Base-by-base conservation (phyloP, 176 grass and related monocot genomes). In the Tillandsia leiboldiana region DNA sequence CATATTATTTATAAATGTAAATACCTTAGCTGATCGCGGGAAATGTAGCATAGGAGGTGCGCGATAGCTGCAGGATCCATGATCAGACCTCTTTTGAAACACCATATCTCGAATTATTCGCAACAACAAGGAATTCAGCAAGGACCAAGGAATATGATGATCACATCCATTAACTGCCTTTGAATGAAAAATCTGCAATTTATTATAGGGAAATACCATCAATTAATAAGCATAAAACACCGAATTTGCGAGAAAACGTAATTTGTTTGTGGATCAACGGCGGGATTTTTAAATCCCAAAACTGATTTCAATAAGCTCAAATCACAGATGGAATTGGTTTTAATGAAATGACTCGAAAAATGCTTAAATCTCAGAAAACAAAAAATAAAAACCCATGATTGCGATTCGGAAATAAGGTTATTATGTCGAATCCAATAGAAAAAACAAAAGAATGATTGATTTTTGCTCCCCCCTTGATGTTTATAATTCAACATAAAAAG, bases 1-100 rank as follows among this genome's bases (percentile, higher is more conserved):
- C 51, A 51, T 72, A 64, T 29, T 78, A 66, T 54, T 26, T 50
- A 15, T 63, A 72, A 57, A 72, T 47, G 17, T 18, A 26, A 71
- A 67, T 81, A 97, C 95, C 95, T 81, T 97, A 13, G 92, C 88
- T 53, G 63, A 91, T 73, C 76, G 92, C 28, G 90, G 95, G 80
- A 93, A 72, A 69, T 79, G 82, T 67, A 80, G 84, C 61, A 87
- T 85, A 53, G 82, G 78, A 53, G 77, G 79, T 59, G 86, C 77
- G 58, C 77, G 87, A 67, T 77, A 79, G 26, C 79, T 80, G 12
- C 72, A 77, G 50, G 82, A 70, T 74, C 82, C 83, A 73, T 81
- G 84, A 78, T 84, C 84, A 64, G 78, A 65, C 51, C 78, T 84
- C 81, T 87, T 99, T 72, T 84, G 84, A 67, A 90, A 88, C 76